Evolutionary conservation across 768 basidiomycete genomes (phyloP), one percentile per base, ranked within the genome.

Genomic region (Mycena indigotica): DNA sequence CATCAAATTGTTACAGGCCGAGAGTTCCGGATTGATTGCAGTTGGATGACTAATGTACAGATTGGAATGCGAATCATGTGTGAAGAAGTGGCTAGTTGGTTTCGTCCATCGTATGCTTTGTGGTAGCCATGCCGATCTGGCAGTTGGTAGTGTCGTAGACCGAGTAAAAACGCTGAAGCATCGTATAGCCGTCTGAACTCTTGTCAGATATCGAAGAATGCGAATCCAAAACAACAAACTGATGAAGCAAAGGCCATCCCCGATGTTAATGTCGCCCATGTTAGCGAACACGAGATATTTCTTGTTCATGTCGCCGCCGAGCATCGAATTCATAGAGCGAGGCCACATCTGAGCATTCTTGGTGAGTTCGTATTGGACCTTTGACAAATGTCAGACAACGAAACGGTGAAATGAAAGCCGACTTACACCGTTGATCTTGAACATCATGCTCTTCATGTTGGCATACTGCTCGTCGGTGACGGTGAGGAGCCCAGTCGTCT

Each of bases 301-400:
- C 54, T 70, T 68, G 63, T 67, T 64, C 6, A 70, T 56, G 26
- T 70, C 67, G 40, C 84, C 86, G 58, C 85, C 85, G 23, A 90
- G 76, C 26, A 71, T 69, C 13, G 71, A 66, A 72, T 89, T 88
- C 60, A 82, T 73, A 12, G 72, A 64, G 46, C 84, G 81, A 1
- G 86, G 86, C 84, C 85, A 89, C 55, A 85, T 81, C 73, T 90
- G 87, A 3, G 84, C 86, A 65, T 87, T 85, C 32, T 81, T 68
- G 4, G 81, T 84, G 55, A 89, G 64, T 67, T 82, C 81, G 65
- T 77, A 86, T 12, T 77, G 75, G 5, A 70, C 70, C 80, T 84
- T 57, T n/a, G 25, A 57, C 24, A 25, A 15, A 56, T 49, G 23
- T 19, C 28, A 52, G 38, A 3, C 28, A 25, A 4, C 3, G 3